Conservation (phyloP, 2,329 filamentous ascomycete species). For the Alternaria ventricosa region DNA sequence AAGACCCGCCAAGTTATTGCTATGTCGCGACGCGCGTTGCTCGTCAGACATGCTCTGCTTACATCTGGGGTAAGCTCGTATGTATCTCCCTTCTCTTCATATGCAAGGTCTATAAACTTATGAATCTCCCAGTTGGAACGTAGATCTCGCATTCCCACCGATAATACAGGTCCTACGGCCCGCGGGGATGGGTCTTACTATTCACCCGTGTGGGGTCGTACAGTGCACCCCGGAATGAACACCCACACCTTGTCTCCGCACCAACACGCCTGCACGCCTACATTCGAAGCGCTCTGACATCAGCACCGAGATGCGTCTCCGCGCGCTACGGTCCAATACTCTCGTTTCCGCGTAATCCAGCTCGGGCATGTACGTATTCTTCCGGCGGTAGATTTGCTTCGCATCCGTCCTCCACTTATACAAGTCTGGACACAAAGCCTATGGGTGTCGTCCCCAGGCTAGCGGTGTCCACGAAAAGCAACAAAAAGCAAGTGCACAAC, state of each 20-base stretch:
- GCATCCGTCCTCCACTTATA: conserved; percentile 13
- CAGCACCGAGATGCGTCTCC: conserved; percentile 15
- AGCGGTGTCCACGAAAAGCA: conserved; percentile 21
- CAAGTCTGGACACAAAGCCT: conserved; percentile 6
- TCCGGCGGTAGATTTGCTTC: conserved; percentile 20
- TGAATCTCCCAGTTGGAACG: conserved; percentile 16
- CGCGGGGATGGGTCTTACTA: conserved; percentile 14
- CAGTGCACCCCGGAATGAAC: conserved; percentile 24
- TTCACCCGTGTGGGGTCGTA: conserved; percentile 28
- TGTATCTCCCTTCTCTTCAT: conserved; percentile 11
- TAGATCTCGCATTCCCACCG: conserved; percentile 24
- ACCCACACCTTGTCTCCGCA: conserved; percentile 14
- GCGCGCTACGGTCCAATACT: conserved; percentile 9
- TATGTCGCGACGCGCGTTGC: conserved; percentile 20
- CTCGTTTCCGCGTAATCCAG: conserved; percentile 10
- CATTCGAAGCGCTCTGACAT: conserved; percentile 24
- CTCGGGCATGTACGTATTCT: conserved; percentile 13
- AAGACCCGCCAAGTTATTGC: conserved; percentile 3
- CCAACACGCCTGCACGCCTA: conserved; percentile 1
- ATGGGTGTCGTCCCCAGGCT: conserved; percentile 15
- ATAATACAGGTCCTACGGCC: conserved; percentile 24
- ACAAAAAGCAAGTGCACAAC: conserved; percentile 23
- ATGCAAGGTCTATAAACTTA: conserved; percentile 14
- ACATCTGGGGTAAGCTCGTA: conserved; percentile 21
- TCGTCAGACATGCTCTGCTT: conserved; percentile 23